Evolutionary conservation across 345 rosid genomes (phyloP).

Genomic region (Excoecaria agallocha): DNA sequence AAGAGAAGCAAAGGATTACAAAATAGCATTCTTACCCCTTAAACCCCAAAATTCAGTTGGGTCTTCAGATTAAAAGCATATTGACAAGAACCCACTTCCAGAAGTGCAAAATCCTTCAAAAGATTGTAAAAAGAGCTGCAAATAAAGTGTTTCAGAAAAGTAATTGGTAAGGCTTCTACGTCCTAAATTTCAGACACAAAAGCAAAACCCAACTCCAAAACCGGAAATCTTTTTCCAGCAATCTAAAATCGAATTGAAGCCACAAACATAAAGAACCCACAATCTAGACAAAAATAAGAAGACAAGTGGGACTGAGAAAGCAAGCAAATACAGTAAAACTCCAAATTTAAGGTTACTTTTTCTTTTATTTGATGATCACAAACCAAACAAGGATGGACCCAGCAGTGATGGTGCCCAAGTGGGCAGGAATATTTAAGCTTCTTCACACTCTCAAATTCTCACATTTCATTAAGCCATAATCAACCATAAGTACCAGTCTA

Average conservation of each 20-base stretch:
- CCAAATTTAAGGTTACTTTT: slow-evolving; percentile 14
- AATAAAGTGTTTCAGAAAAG: neutral
- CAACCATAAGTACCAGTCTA: neutral
- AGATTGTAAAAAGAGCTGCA: slow-evolving; percentile 12
- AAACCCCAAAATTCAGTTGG: slow-evolving; percentile 8
- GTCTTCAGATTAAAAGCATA: neutral
- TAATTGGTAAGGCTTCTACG: neutral
- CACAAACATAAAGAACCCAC: slow-evolving; percentile 26
- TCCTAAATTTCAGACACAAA: slow-evolving; percentile 2
- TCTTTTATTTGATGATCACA: slow-evolving; percentile 12
- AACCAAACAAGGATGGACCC: slow-evolving; percentile 19
- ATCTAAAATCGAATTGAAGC: slow-evolving; percentile 11
- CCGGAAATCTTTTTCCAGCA: slow-evolving; percentile 14
- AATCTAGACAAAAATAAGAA: slow-evolving; percentile 18
- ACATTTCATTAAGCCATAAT: slow-evolving; percentile 4
- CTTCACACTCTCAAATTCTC: neutral
- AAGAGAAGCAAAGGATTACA: neutral
- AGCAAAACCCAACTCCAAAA: slow-evolving; percentile 28
- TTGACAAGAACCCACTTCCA: slow-evolving; percentile 6
- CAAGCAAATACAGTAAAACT: slow-evolving; percentile 13
- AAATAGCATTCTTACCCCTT: neutral
- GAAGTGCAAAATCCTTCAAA: slow-evolving; percentile 12
- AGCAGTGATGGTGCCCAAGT: slow-evolving; percentile 13
- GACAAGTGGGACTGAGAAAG: slow-evolving; percentile 14
- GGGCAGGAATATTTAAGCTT: slow-evolving; percentile 22